Percentiles rank a stretch among this genome's conserved stretches.
Evolutionary conservation across 352 stramenopile species (phyloP).

Genomic region (Pythium vanterpoolii): DNA sequence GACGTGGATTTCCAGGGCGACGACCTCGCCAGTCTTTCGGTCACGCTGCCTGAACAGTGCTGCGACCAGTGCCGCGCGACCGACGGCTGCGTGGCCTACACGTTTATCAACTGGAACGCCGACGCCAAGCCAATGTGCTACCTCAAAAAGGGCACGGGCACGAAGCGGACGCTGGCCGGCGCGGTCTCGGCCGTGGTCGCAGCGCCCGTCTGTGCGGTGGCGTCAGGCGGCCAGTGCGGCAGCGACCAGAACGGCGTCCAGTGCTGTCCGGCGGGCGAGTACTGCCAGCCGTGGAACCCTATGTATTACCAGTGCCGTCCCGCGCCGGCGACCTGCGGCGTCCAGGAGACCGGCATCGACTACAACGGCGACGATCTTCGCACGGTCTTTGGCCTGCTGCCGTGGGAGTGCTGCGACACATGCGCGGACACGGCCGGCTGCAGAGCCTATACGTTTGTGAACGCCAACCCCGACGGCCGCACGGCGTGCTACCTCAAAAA

Average conservation of each 20-base stretch:
- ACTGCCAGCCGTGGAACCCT: conserved; percentile 65
- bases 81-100: conserved; percentile 20
- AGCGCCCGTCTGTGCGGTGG: conserved; percentile 5
- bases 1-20: conserved; percentile 19
- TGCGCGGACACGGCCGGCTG: conserved; percentile 38
- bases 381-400: conserved; percentile 38
- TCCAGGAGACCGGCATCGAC: conserved; percentile 40
- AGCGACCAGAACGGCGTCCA: conserved; percentile 15
- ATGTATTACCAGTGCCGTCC: conserved; percentile 57
- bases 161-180: conserved; percentile 3
- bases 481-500: conserved; percentile 53
- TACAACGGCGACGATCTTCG: conserved; percentile 46
- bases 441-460: conserved; percentile 58
- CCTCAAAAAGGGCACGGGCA: conserved; percentile 14
- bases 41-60: conserved; percentile 16
- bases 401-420: conserved; percentile 38
- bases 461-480: conserved; percentile 44
- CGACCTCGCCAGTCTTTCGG: conserved; percentile 17
- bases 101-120: conserved; percentile 22
- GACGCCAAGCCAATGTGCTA: conserved; percentile 18
- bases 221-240: conserved; percentile 17
- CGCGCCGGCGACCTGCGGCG: conserved; percentile 27
- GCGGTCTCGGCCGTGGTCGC: conserved; percentile 23
- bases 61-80: conserved; percentile 22
- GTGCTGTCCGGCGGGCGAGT: conserved; percentile 39